A percentile compares a stretch with the other conserved stretches of the same genome.
Evolutionary conservation across 805 yeast species (phyloP).

Genomic region (Saturnispora diversa): DNA sequence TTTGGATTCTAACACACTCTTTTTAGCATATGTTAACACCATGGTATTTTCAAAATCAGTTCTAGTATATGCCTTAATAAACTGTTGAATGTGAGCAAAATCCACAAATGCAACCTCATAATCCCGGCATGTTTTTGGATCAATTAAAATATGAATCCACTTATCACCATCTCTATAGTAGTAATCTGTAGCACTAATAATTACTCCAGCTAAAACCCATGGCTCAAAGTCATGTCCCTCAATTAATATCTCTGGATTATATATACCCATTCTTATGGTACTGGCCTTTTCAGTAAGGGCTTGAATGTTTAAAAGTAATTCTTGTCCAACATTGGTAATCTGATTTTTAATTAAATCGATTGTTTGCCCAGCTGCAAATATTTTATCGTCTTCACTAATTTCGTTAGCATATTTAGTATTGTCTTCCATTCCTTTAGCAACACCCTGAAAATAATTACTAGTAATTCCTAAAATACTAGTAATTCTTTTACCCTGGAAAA

Average conservation of each 20-base stretch:
- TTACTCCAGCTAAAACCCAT: conserved; percentile 32
- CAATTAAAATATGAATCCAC: conserved; percentile 30
- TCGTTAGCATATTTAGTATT: not conserved
- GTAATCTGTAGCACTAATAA: conserved; percentile 28
- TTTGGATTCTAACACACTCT: conserved; percentile 19
- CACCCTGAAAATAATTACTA: conserved; percentile 19
- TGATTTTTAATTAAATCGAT: conserved; percentile 5
- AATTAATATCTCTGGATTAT: not conserved
- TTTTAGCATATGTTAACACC: conserved; percentile 29
- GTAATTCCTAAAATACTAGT: conserved; percentile 22
- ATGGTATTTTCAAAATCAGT: conserved; percentile 26
- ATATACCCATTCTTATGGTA: conserved; percentile 8
- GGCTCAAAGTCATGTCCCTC: conserved; percentile 27
- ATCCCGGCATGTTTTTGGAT: conserved; percentile 22
- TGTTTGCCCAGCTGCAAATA: conserved; percentile 12
- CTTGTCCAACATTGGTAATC: not conserved
- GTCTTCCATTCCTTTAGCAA: conserved; percentile 1
- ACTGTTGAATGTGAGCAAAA: conserved; percentile 24
- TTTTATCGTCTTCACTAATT: conserved; percentile 12
- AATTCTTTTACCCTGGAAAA: conserved; percentile 29
- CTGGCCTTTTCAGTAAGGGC: conserved; percentile 16
- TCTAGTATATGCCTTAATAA: conserved; percentile 18
- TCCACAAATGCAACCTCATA: conserved; percentile 17
- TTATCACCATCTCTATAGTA: conserved; percentile 21
- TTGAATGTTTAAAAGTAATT: conserved; percentile 12